Percentiles rank a stretch among this genome's conserved stretches.
Conservation (phyloP, 106 monocot genomes). For the Apostasia ramifera region DNA sequence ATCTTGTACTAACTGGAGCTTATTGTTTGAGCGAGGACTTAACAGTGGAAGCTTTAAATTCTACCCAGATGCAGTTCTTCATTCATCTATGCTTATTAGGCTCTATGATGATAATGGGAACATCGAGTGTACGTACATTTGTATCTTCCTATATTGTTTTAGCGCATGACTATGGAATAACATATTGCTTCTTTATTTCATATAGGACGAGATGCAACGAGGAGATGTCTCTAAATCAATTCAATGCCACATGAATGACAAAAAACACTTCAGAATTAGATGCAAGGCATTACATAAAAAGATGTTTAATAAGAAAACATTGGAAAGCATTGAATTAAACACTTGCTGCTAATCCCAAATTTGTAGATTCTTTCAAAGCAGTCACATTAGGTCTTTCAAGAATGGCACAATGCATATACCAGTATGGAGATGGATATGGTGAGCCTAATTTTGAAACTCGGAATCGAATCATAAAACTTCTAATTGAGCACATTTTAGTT, state of each 20-base stretch:
- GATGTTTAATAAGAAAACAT: neutral
- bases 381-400: conserved; percentile 6
- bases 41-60: neutral
- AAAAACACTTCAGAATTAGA: neutral
- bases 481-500: too few species aligned
- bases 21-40: neutral
- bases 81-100: neutral
- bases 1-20: neutral
- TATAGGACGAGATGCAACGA: conserved; percentile 9
- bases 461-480: too few species aligned
- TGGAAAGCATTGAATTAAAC: conserved; percentile 6
- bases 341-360: neutral
- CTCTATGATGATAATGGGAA: conserved; percentile 16
- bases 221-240: neutral
- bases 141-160: too few species aligned
- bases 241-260: neutral
- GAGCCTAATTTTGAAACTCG: neutral
- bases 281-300: neutral
- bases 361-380: neutral
- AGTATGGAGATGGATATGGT: conserved; percentile 13
- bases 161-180: too few species aligned
- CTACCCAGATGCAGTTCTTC: neutral
- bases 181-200: too few species aligned
- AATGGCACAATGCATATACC: conserved; percentile 11
- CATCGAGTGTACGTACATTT: neutral